Percentiles rank a stretch among this genome's conserved stretches.
Conservation (phyloP, 2,329 filamentous ascomycete genomes). For the Diaporthe amygdali region DNA sequence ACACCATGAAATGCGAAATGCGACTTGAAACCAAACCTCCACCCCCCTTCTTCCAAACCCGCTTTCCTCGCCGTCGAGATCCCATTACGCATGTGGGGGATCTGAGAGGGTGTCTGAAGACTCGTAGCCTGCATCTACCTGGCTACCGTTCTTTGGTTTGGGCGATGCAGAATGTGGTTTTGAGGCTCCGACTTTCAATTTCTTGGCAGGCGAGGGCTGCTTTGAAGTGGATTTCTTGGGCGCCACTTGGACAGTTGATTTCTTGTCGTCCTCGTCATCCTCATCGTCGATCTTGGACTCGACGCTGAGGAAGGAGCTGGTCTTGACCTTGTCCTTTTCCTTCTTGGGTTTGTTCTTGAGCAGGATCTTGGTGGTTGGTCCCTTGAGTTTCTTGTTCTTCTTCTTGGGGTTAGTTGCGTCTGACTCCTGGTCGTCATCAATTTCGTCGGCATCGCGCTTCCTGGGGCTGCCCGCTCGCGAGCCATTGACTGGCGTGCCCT, state of each 20-base stretch:
- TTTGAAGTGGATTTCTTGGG: slow-evolving; percentile 49
- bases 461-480: slow-evolving; percentile 60
- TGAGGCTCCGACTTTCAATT: slow-evolving; percentile 45
- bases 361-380: slow-evolving; percentile 57
- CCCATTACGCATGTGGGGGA: slow-evolving; percentile 42
- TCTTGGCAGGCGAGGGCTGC: slow-evolving; percentile 48
- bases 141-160: slow-evolving; percentile 54
- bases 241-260: slow-evolving; percentile 44
- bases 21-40: background rate
- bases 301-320: slow-evolving; percentile 53
- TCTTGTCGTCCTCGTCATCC: slow-evolving; percentile 41
- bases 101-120: slow-evolving; percentile 63
- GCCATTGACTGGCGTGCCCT: slow-evolving; percentile 62
- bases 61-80: background rate
- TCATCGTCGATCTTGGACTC: slow-evolving; percentile 49
- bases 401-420: slow-evolving; percentile 58
- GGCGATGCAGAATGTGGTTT: slow-evolving; percentile 56
- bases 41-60: background rate
- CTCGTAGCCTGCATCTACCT: slow-evolving; percentile 59
- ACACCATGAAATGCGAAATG: slow-evolving; percentile 16
- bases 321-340: slow-evolving; percentile 55
- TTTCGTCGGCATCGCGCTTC: slow-evolving; percentile 60
- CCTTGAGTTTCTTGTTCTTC: slow-evolving; percentile 60
- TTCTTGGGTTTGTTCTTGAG: slow-evolving; percentile 63
- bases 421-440: slow-evolving; percentile 59